Base-by-base conservation (phyloP, 805 yeast species). In the Cyberlindnera mississippiensis region DNA sequence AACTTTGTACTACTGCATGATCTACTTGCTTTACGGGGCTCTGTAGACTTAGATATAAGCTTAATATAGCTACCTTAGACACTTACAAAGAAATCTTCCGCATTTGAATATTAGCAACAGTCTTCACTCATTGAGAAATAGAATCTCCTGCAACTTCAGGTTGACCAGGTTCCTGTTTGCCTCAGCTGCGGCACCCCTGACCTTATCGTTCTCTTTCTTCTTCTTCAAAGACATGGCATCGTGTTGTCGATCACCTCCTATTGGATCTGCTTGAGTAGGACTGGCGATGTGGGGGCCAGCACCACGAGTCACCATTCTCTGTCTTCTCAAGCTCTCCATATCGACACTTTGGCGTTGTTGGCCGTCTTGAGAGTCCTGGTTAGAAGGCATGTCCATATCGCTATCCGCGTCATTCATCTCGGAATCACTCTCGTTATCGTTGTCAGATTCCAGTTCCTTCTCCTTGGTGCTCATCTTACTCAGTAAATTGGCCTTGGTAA, bases 401-500 rank as follows among this genome's bases (percentile, higher is more conserved):
- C 52, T 48, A 40, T 54, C 59, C 29, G 15, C 47, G 24, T 57
- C 61, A 20, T 55, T 56, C 59, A 55, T 55, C 35, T 56, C 61
- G 7, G 55, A 48, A 29, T 56, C 60, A 24, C 52, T 49, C 1
- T 48, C 59, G 36, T 20, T 20, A 20, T 20, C 24, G 24, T 20
- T 20, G 9, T 56, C 57, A 11, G 52, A 45, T n/a, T 56, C 55
- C 4, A 32, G 33, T 7, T 44, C 46, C 28, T 39, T 45, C 16
- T 33, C 47, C 41, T 32, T 42, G n/a, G 37, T 29, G 28, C 29
- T 27, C 36, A 49, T 36, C 40, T 45, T 55, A 22, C 53, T 45
- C 12, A 54, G 17, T 18, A 49, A 19, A 29, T 56, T 52, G 5
- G 55, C 53, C 33, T 45, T 51, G 1, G 53, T 45, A 37, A 55